Base-by-base conservation (phyloP, 768 basidiomycete genomes). In the Paxillus ammoniavirescens region DNA sequence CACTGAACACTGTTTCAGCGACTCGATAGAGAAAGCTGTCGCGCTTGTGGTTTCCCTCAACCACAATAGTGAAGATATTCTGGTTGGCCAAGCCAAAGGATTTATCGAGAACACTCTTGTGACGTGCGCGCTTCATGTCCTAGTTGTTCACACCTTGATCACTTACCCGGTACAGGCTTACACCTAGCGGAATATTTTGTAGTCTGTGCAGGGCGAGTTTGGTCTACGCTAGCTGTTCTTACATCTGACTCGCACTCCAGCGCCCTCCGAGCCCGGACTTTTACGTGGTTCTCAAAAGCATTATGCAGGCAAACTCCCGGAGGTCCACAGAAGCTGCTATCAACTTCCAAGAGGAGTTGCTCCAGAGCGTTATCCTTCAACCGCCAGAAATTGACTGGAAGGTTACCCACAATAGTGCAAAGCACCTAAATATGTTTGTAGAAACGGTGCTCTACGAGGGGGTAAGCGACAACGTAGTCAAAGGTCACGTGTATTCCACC, bases 351-450 rank as follows among this genome's bases (percentile, higher is more conserved):
- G 81, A 83, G 47, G 64, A 68, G 3, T 71, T 87, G 30, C 73
- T 87, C n/a, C 79, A 82, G 7, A 83, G 86, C 56, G 76, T 80
- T 1, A 62, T 87, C 12, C 52, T 68, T 2, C 74, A 82, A 18
- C 72, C 74, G 1, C 60, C 71, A 8, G 84, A 86, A 18, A 75
- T 72, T 36, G 84, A 87, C 46, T 68, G 72, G 33, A 72, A 71
- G 8, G 65, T 72, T 17, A 79, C 82, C 54, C 81, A 84, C 56
- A 63, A 63, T n/a, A 76, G 83, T 18, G 65, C 87, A 9, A 69
- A 77, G 47, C 89, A 89, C 63, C 62, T 89, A 14, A 69, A 76
- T 40, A 70, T 61, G 9, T 91, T 78, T 55, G 73, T 89, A 2
- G 81, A 87, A 47, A 57, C 75, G 3, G 81, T 87, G 9, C 78